Percentiles rank a stretch among this genome's conserved stretches.
Conservation (phyloP, 2,329 filamentous ascomycete genomes). For the Penicillium glabrum region DNA sequence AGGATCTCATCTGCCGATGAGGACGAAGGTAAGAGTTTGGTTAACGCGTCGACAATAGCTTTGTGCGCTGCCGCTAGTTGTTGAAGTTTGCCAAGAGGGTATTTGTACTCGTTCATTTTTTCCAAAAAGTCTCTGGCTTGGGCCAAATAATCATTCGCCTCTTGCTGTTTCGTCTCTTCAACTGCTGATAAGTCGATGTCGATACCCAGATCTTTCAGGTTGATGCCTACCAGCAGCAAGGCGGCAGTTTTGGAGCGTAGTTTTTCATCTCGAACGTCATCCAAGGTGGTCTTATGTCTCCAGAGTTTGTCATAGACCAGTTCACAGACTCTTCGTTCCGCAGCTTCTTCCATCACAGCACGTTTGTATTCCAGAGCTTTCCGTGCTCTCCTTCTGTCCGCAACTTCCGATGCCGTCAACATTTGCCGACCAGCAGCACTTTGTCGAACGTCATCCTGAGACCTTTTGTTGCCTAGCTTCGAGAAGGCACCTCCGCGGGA, state of each 20-base stretch:
- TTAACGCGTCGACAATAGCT: conserved; percentile 85
- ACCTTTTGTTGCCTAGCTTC: conserved; percentile 52
- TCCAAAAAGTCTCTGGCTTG: conserved; percentile 70
- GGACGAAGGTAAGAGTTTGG: conserved; percentile 63
- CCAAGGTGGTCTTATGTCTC: conserved; percentile 85
- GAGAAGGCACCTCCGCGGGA: conserved; percentile 54
- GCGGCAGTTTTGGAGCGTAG: conserved; percentile 91
- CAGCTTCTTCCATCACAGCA: conserved; percentile 78
- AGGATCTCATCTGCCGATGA: conserved; percentile 97
- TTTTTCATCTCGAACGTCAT: conserved; percentile 93
- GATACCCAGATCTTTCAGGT: conserved; percentile 78
- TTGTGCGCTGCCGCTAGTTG: conserved; percentile 87
- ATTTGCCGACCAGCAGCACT: conserved; percentile 70
- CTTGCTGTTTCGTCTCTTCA: conserved; percentile 60
- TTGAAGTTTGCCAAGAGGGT: conserved; percentile 87
- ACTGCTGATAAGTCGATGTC: conserved; percentile 60
- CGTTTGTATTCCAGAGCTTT: conserved; percentile 77
- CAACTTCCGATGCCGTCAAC: conserved; percentile 83
- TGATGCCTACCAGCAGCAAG: conserved; percentile 86
- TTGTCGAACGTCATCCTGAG: conserved; percentile 31
- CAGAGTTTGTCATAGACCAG: conserved; percentile 86
- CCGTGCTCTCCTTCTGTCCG: conserved; percentile 74
- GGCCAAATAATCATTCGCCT: conserved; percentile 71
- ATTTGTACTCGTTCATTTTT: conserved; percentile 82
- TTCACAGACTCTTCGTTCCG: conserved; percentile 83